Evolutionary conservation across 2,329 filamentous ascomycete genomes (phyloP).

Genomic region (Paramyrothecium sp.): DNA sequence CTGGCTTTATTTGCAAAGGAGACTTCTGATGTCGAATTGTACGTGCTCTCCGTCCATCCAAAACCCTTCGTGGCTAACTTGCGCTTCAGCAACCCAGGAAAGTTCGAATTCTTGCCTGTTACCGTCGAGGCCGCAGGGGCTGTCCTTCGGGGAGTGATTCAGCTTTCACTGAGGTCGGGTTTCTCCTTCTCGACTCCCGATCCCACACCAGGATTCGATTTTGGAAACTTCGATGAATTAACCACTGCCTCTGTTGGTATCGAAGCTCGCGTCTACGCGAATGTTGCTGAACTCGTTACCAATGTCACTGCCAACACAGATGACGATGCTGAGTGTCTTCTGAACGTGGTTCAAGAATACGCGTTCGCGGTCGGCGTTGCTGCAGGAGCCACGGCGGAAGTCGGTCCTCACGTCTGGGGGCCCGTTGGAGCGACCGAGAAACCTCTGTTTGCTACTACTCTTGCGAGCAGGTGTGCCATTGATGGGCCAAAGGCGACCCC

Average conservation of each 20-base stretch:
- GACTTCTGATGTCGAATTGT: conserved; percentile 48
- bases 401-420: conserved; percentile 47
- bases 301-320: conserved; percentile 42
- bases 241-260: conserved; percentile 39
- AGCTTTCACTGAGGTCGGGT: conserved; percentile 45
- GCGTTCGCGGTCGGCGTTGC: conserved; percentile 50
- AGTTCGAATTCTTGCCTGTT: conserved; percentile 57
- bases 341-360: conserved; percentile 35
- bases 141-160: conserved; percentile 44
- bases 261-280: conserved; percentile 45
- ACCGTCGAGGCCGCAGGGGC: conserved; percentile 40
- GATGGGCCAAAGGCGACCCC: conserved; percentile 18
- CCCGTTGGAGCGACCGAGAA: conserved; percentile 42
- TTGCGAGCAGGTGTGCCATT: conserved; percentile 41
- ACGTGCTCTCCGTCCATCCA: conserved; percentile 22
- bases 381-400: conserved; percentile 49
- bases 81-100: conserved; percentile 43
- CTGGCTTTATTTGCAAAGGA: conserved; percentile 49
- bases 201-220: not conserved
- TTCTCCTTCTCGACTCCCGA: conserved; percentile 20
- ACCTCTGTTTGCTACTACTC: conserved; percentile 52
- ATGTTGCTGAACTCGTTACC: conserved; percentile 53
- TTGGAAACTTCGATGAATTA: conserved; percentile 15
- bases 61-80: not conserved
- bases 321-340: conserved; percentile 35